phyloP scores from a whole-genome alignment of 257 asterid species.

The Forsythia suspensa region DNA sequence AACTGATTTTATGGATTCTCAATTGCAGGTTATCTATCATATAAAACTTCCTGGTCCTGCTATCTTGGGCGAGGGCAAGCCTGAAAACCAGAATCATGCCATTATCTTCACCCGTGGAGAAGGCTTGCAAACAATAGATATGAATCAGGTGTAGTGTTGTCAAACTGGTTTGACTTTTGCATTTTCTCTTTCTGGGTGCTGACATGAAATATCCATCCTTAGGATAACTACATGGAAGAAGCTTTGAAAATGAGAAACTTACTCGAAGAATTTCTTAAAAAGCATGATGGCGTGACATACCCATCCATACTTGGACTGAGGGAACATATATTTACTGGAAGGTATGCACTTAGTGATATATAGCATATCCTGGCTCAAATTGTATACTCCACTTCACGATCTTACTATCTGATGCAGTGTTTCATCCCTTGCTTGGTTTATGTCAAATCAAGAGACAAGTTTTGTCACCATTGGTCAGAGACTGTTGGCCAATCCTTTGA shows the following conservation, averaged over 20 bases:
- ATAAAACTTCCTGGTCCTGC: slow-evolving; percentile 97
- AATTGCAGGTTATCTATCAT: slow-evolving; percentile 70
- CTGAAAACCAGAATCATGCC: slow-evolving; percentile 99
- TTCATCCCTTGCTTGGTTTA: slow-evolving; percentile 99
- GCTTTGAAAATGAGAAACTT: slow-evolving; percentile 97
- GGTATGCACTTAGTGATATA: slow-evolving; percentile 43
- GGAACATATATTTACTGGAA: slow-evolving; percentile 99
- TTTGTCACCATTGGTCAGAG: slow-evolving; percentile 98
- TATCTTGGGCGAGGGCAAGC: slow-evolving; percentile 97
- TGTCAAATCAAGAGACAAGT: slow-evolving; percentile 98
- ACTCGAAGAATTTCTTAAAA: slow-evolving; percentile 87
- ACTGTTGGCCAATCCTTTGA: slow-evolving; percentile 89
- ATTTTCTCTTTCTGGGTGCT: slow-evolving; percentile 30
- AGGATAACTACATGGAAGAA: slow-evolving; percentile 99
- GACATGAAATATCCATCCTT: slow-evolving; percentile 23
- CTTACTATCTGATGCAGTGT: slow-evolving; percentile 69
- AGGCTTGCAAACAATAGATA: slow-evolving; percentile 95
- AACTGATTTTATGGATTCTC: slow-evolving; percentile 18
- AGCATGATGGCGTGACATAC: slow-evolving; percentile 80
- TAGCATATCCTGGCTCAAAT: slow-evolving; percentile 19
- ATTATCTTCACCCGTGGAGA: slow-evolving; percentile 97
- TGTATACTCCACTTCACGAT: slow-evolving; percentile 3
- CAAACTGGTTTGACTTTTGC: slow-evolving; percentile 17
- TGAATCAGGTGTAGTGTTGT: slow-evolving; percentile 76
- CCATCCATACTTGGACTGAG: slow-evolving; percentile 96